Conservation (phyloP, 768 basidiomycete species). For the Agrocybe chaxingu region DNA sequence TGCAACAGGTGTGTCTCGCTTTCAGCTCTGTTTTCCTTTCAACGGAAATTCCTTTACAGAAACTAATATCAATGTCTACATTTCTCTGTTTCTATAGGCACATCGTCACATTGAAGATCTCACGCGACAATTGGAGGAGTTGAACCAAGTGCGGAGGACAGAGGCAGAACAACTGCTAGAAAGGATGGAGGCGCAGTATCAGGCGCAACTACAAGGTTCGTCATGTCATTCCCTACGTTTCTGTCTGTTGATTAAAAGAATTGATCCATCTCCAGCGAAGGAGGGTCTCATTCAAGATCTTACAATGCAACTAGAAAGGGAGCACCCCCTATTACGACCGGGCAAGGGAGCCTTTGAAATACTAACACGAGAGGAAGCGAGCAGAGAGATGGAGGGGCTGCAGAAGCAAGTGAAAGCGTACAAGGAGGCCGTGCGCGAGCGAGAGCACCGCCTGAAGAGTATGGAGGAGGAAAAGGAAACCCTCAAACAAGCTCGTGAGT, state of each 20-base stretch:
- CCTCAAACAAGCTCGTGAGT: constrained; percentile 48
- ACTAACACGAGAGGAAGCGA: constrained; percentile 69
- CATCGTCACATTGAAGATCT: constrained; percentile 44
- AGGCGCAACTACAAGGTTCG: constrained; percentile 52
- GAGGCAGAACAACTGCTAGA: constrained; percentile 60
- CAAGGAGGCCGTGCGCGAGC: constrained; percentile 36
- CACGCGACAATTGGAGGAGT: constrained; percentile 54
- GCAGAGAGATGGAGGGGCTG: constrained; percentile 57
- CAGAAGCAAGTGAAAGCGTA: constrained; percentile 31
- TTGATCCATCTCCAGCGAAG: constrained; percentile 42
- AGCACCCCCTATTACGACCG: constrained; percentile 50
- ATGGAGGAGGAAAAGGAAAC: constrained; percentile 45
- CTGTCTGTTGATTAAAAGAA: constrained; percentile 33
- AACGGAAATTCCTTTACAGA: not conserved
- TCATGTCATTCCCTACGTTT: not conserved
- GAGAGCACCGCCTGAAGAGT: constrained; percentile 40
- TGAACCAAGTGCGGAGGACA: constrained; percentile 54
- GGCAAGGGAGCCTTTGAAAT: constrained; percentile 57
- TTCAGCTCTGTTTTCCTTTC: not conserved
- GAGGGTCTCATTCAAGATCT: constrained; percentile 54
- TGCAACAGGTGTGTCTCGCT: too few relatives aligned
- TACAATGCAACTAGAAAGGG: constrained; percentile 47
- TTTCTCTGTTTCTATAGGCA: constrained; percentile 24
- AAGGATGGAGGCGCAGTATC: constrained; percentile 46
- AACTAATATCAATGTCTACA: not conserved